These are phyloP conservation scores for Spencermartinsiella europaea DNA, from an alignment of 805 yeast species.

Conservation along the genomic window DNA sequence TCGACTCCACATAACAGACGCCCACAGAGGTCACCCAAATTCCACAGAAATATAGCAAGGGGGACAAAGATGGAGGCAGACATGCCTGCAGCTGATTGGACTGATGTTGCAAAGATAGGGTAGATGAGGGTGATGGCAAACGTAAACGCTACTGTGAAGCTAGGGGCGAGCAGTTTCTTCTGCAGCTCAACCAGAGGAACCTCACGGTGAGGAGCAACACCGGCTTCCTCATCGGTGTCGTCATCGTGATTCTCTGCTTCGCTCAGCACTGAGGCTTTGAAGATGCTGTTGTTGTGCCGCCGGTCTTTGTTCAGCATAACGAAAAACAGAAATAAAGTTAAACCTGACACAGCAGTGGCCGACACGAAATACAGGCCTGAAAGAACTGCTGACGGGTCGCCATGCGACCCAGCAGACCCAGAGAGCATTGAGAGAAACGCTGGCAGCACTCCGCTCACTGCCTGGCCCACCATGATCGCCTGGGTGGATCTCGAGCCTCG, in stretches of 20 bases:
- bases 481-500: slow-evolving; percentile 76
- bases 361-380: slow-evolving; percentile 42
- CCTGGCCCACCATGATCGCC: slow-evolving; percentile 92
- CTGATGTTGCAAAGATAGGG: slow-evolving; percentile 83
- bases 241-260: background rate
- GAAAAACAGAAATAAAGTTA: slow-evolving; percentile 39
- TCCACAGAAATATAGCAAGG: slow-evolving; percentile 78
- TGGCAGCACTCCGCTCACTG: slow-evolving; percentile 89
- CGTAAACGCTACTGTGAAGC: slow-evolving; percentile 62
- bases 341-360: slow-evolving; percentile 44
- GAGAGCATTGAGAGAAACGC: slow-evolving; percentile 61
- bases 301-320: background rate
- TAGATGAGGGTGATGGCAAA: slow-evolving; percentile 72
- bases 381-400: slow-evolving; percentile 7
- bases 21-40: slow-evolving; percentile 80
- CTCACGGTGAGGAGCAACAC: slow-evolving; percentile 24
- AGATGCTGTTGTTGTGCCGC: background rate
- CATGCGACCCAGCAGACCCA: slow-evolving; percentile 32
- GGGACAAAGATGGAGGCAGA: slow-evolving; percentile 53
- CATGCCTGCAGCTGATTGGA: slow-evolving; percentile 45
- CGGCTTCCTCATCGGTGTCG: background rate
- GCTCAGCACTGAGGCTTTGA: background rate
- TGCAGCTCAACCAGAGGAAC: slow-evolving; percentile 60
- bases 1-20: slow-evolving; percentile 58
- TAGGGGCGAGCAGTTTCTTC: slow-evolving; percentile 58